phyloP scores from a whole-genome alignment of 106 monocot species.

The Xerophyta viscosa region DNA sequence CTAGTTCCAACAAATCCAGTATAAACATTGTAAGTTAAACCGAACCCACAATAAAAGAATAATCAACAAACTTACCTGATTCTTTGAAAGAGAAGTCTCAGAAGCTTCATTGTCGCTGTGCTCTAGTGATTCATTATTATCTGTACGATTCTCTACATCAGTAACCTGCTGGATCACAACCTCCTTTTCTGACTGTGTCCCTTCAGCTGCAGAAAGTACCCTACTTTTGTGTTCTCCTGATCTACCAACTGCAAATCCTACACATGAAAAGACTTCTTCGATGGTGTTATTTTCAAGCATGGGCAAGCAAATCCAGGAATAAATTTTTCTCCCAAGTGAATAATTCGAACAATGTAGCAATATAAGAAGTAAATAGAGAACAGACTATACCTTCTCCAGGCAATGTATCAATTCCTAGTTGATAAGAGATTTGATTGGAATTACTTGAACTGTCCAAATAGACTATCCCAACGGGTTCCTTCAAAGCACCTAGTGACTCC shows the following conservation, averaged over 20 bases:
- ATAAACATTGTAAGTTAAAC: no score
- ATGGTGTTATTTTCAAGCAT: no score
- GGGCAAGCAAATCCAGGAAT: no score
- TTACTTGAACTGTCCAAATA: constrained; percentile 18
- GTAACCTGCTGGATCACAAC: constrained; percentile 16
- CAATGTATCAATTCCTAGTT: no score
- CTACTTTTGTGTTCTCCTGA: constrained; percentile 29
- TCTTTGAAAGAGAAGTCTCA: not conserved
- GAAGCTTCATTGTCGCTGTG: not conserved
- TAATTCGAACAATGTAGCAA: no score
- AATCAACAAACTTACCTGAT: constrained; percentile 12
- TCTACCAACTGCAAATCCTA: constrained; percentile 5
- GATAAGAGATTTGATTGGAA: constrained; percentile 4
- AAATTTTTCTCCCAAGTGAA: no score
- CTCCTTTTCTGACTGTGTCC: not conserved
- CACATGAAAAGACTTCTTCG: not conserved
- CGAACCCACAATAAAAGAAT: no score
- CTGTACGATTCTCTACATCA: not conserved
- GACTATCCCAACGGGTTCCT: constrained; percentile 27
- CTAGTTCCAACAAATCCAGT: no score
- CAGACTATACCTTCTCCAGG: no score
- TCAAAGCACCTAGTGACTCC: constrained; percentile 22
- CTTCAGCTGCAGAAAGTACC: constrained; percentile 24
- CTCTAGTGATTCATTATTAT: not conserved
- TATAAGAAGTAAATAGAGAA: no score